Evolutionary conservation across 2,329 filamentous ascomycete species (phyloP), one percentile per base, ranked within the genome.

Genomic region (Gliomastix tumulicola): DNA sequence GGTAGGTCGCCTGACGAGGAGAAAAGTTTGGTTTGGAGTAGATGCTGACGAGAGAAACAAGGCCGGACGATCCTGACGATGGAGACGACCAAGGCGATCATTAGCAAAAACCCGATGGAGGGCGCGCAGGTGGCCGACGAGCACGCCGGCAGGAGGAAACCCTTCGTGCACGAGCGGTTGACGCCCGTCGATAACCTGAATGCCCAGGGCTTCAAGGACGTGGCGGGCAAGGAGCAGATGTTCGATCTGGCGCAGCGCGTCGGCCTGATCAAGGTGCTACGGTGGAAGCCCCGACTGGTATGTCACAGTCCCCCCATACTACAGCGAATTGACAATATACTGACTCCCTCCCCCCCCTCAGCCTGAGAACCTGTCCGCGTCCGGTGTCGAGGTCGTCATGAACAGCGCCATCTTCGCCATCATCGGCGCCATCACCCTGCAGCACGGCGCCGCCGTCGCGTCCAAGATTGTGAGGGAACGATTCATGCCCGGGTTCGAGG

Each of bases 211-310:
- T 81, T 87, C 37, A 65, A 65, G 21, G 67, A 78, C 21, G 56
- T 86, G 5, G 66, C 86, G 34, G 69, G 76, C 38, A 80, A 82
- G 54, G 64, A 72, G 31, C 79, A 82, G 51, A 54, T 97, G 41
- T 71, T 79, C 22, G 65, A 64, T 38, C 59, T 98, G 41, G 90
- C 83, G 12, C 60, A 73, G 27, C 71, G 76, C 20, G 81, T 87
- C 41, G 84, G 87, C 1, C 55, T 98, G 51, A 62, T 76, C 40
- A 72, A 76, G 27, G 86, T 96, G 18, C 65, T 95, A 46, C 73
- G 92, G 63, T 97, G 92, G 92, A 86, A 84, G 60, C 92, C 92
- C 20, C 79, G 76, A 65, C 73, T 83, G 66, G 88, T 94, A 68
- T 54, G 77, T 57, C 15, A 17, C 4, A 13, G 9, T 17, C 17